A percentile compares a stretch with the other conserved stretches of the same genome.
These are phyloP conservation scores for Ichthyophthirius multifiliis DNA, from an alignment of 169 alveolate species.

Conservation along the genomic window DNA sequence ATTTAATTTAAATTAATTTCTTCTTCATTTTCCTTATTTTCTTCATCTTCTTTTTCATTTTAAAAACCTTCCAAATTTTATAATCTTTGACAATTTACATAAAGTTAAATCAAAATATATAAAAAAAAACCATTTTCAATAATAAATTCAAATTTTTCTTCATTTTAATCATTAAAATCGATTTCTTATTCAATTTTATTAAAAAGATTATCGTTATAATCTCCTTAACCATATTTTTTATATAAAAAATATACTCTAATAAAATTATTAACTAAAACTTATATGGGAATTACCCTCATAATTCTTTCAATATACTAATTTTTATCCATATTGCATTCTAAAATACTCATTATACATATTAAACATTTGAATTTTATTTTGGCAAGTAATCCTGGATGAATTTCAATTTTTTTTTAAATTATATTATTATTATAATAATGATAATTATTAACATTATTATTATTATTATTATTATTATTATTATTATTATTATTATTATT, in stretches of 20 bases:
- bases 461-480: too few relatives aligned
- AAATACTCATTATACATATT: constrained; percentile 3
- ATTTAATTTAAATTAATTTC: constrained; percentile 15
- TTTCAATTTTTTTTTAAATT: too few relatives aligned
- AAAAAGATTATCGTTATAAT: constrained; percentile 12
- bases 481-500: too few relatives aligned
- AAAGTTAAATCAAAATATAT: constrained; percentile 4
- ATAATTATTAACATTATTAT: too few relatives aligned
- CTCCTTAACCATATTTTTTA: not conserved
- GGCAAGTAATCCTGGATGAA: constrained; percentile 29
- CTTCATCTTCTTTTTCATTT: too few relatives aligned
- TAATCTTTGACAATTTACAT: constrained; percentile 8
- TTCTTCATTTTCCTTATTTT: too few relatives aligned
- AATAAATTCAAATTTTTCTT: constrained; percentile 19
- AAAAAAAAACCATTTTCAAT: constrained; percentile 29
- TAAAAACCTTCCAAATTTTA: too few relatives aligned
- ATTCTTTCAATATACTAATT: constrained; percentile 2
- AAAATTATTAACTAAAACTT: constrained; percentile 3
- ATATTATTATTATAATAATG: too few relatives aligned
- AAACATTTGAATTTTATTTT: constrained; percentile 20
- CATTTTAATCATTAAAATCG: not conserved
- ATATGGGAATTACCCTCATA: constrained; percentile 12
- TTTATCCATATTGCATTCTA: constrained; percentile 6
- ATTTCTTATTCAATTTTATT: not conserved
- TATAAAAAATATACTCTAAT: not conserved